These are phyloP conservation scores for Cyclanthera cordifolia DNA, from an alignment of 306 rosid species.

Conservation along the genomic window DNA sequence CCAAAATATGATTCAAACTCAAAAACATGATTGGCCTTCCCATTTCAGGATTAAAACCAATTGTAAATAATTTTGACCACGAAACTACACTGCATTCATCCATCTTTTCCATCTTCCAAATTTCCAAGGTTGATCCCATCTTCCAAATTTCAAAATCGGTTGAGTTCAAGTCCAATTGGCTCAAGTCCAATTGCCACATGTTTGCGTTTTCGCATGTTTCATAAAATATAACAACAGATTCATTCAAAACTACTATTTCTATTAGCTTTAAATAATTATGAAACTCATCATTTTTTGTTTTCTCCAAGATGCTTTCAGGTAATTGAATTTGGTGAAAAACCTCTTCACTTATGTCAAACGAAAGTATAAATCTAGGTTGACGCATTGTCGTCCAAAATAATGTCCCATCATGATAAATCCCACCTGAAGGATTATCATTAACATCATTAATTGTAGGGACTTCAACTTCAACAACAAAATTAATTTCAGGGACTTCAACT, in stretches of 20 bases:
- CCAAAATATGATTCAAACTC: neutral
- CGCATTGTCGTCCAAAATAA: no score
- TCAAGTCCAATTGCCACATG: no score
- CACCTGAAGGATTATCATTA: no score
- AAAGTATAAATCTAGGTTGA: neutral
- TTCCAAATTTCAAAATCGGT: neutral
- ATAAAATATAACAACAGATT: neutral
- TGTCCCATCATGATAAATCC: no score
- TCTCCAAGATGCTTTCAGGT: neutral
- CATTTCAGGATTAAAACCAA: neutral
- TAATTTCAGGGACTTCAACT: neutral
- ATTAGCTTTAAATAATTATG: no score
- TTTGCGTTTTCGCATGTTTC: no score
- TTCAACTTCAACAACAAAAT: no score
- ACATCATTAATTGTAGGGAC: no score
- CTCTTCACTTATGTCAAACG: neutral
- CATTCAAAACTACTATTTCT: neutral
- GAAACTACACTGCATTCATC: neutral
- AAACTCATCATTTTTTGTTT: no score
- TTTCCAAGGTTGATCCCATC: neutral
- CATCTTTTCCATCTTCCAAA: neutral
- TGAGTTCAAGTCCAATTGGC: no score
- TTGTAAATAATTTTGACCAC: neutral
- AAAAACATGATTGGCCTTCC: neutral
- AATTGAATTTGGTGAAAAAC: neutral